These are phyloP conservation scores for Acanthamoeba sp. DNA, from an alignment of 208 protist species.

Conservation along the genomic window DNA sequence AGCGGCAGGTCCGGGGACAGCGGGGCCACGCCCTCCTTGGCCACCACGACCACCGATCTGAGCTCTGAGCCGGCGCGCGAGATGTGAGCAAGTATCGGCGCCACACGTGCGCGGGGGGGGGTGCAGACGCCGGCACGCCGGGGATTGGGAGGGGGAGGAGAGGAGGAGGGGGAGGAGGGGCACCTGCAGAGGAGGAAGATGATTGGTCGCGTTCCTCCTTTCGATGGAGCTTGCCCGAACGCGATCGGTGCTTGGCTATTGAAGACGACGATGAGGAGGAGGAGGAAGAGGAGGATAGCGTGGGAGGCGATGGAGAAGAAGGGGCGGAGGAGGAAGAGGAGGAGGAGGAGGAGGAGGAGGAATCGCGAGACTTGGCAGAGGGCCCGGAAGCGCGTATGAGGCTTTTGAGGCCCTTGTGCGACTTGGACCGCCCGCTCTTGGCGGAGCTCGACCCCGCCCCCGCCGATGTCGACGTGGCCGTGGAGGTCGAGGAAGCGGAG, in stretches of 20 bases:
- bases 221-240: not conserved
- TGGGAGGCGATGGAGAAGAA: not conserved
- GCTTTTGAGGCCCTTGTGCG: not conserved
- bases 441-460: too few species aligned
- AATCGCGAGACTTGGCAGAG: not conserved
- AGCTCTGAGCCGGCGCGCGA: too few species aligned
- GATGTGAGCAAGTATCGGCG: too few species aligned
- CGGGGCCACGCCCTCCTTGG: too few species aligned
- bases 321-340: not conserved
- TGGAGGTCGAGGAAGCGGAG: not conserved
- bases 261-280: not conserved
- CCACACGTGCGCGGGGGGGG: too few species aligned
- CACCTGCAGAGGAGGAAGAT: not conserved
- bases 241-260: not conserved
- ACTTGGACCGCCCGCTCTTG: not conserved
- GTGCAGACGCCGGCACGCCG: too few species aligned
- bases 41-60: too few species aligned
- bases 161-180: too few species aligned
- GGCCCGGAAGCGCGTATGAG: not conserved
- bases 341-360: not conserved
- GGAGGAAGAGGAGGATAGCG: not conserved
- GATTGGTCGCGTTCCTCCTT: not conserved
- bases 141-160: too few species aligned
- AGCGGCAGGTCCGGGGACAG: not conserved
- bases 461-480: not conserved